These are phyloP conservation scores for Prunus kanzakura DNA, from an alignment of 306 rosid genomes.

Conservation along the genomic window DNA sequence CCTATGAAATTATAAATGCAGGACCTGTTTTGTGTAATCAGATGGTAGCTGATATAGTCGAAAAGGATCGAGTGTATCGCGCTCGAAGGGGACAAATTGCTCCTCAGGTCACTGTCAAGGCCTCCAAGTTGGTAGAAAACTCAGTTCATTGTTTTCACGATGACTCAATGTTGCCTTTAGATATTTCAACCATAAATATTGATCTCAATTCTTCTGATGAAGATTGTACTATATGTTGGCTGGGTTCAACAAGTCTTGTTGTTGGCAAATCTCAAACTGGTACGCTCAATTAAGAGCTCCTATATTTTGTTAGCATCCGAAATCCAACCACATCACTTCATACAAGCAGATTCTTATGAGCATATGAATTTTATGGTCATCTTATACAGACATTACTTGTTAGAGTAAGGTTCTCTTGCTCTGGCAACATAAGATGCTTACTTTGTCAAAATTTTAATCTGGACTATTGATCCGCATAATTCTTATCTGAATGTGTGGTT, in stretches of 20 bases:
- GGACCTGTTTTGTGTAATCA: constrained; percentile 81
- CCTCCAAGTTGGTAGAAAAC: constrained; percentile 33
- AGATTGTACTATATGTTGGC: constrained; percentile 46
- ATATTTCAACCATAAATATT: constrained; percentile 29
- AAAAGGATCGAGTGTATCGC: constrained; percentile 63
- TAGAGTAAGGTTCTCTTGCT: too few relatives aligned
- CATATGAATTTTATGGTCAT: not conserved
- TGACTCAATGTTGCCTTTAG: constrained; percentile 26
- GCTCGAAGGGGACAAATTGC: constrained; percentile 68
- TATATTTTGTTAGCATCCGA: not conserved
- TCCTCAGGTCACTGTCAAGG: constrained; percentile 59
- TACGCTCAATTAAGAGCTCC: constrained; percentile 28
- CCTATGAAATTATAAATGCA: constrained; percentile 61
- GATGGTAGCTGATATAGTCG: constrained; percentile 74
- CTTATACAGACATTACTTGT: too few relatives aligned
- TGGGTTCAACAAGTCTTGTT: constrained; percentile 72
- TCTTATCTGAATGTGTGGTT: too few relatives aligned
- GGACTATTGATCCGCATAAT: too few relatives aligned
- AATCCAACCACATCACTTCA: not conserved
- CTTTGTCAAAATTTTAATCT: too few relatives aligned
- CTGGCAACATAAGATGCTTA: too few relatives aligned
- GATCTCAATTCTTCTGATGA: constrained; percentile 19
- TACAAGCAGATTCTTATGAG: not conserved
- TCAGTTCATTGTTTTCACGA: constrained; percentile 28
- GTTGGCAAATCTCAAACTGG: constrained; percentile 62